A percentile compares a stretch with the other conserved stretches of the same genome.
phyloP scores from a whole-genome alignment of 2,329 filamentous ascomycete genomes.

The Trichoderma lentiforme region DNA sequence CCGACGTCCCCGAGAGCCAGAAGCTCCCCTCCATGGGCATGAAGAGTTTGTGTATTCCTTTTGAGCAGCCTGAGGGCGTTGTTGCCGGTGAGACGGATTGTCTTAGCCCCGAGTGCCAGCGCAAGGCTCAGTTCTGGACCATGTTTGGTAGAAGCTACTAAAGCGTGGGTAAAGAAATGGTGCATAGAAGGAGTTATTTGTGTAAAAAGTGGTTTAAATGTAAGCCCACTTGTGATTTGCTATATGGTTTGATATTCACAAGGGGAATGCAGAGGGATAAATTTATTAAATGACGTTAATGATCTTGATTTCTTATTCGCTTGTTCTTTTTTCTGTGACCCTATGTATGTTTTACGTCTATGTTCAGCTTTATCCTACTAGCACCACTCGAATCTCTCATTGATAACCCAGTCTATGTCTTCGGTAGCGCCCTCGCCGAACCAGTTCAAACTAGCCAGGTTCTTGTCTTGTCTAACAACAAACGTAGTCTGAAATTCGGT shows the following conservation, averaged over 20 bases:
- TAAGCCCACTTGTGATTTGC: not conserved
- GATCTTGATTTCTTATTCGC: not conserved
- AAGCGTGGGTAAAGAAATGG: not conserved
- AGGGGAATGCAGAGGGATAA: slow-evolving; percentile 7
- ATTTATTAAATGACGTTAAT: slow-evolving; percentile 14
- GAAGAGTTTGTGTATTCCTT: slow-evolving; percentile 70
- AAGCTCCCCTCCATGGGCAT: slow-evolving; percentile 58
- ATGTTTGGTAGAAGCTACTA: slow-evolving; percentile 81
- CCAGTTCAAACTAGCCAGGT: slow-evolving; percentile 71
- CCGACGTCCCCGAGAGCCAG: slow-evolving; percentile 50
- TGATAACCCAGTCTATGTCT: slow-evolving; percentile 67
- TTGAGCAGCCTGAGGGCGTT: slow-evolving; percentile 80
- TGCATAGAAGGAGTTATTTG: slow-evolving; percentile 9
- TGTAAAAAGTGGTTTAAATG: not conserved
- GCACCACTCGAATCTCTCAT: slow-evolving; percentile 78
- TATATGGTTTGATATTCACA: slow-evolving; percentile 2
- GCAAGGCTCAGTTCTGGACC: slow-evolving; percentile 77
- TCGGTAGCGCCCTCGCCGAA: slow-evolving; percentile 53
- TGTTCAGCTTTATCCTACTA: slow-evolving; percentile 33
- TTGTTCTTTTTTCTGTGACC: slow-evolving; percentile 6
- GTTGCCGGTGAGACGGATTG: slow-evolving; percentile 83
- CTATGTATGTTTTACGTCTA: not conserved
- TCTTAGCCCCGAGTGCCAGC: slow-evolving; percentile 79
- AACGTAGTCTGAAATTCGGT: slow-evolving; percentile 48
- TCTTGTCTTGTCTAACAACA: slow-evolving; percentile 59